Evolutionary conservation across 192 early-diverging fungal species (phyloP), one percentile per base, ranked within the genome.

Genomic region (Coemansia sp.): DNA sequence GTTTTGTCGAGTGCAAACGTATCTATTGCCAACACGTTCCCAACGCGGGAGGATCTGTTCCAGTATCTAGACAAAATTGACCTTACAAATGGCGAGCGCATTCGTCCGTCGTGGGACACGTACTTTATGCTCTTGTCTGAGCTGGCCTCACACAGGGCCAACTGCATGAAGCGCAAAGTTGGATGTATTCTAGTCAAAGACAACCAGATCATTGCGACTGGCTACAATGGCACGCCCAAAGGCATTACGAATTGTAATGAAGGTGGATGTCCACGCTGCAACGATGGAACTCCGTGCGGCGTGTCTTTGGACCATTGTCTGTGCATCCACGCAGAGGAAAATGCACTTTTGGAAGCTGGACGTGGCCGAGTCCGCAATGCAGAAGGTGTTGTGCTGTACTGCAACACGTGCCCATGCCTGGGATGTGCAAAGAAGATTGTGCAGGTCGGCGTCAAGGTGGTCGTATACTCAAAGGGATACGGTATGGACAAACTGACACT

Each of bases 261-360:
- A 38, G 94, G 95, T 8, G 97, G 97, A 0, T 99, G 97, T 68
- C 81, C 75, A 22, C 78, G 95, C 38, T 99, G 97, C 74, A 99
- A 99, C 64, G 85, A 78, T n/a, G 91, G 80, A 3, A 81, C 89
- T 1, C 83, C 83, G 0, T 90, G 89, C 62, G 95, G 95, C 3
- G 75, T 81, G 17, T 83, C 79, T 2, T 61, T 97, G 21, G 94
- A 98, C 73, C 68, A 83, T 21, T 99, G 97, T 62, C 69, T 98
- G 46, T 99, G 97, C 67, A 84, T 99, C 67, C 96, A 98, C 63
- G 98, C 98, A 0, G 96, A 99, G 62, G 98, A 99, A 77, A 99
- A 99, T 67, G 94, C 96, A 25, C 71, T 99, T 45, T 66, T 99
- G 45, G 98, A 99, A 76, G 98, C 93, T 5, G 98, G 98, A 15